These are phyloP conservation scores for Capsaspora owczarzaki DNA, from an alignment of 78 protist species.

Conservation along the genomic window DNA sequence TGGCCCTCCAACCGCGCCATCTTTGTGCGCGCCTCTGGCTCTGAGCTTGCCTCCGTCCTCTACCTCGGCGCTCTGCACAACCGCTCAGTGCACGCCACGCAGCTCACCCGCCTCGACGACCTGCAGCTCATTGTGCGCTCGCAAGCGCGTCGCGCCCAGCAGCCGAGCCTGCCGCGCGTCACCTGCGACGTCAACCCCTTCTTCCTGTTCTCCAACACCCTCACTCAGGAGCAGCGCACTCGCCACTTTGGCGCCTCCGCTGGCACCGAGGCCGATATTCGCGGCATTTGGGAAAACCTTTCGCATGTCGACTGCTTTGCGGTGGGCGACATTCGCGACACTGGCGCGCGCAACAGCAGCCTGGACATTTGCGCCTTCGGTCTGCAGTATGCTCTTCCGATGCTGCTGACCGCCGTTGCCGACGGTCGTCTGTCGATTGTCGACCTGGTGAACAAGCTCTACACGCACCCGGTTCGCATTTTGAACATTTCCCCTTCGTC, in stretches of 20 bases:
- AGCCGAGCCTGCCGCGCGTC: conserved; percentile 48
- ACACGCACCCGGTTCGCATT: conserved; percentile 28
- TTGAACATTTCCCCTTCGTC: conserved; percentile 50
- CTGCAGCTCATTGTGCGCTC: too few species aligned
- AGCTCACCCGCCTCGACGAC: too few species aligned
- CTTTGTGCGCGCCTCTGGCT: too few species aligned
- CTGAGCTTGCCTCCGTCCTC: too few species aligned
- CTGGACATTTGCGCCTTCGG: too few species aligned
- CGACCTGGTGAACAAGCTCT: conserved; percentile 10
- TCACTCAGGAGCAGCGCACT: conserved; percentile 26
- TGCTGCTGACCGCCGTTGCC: conserved; percentile 51
- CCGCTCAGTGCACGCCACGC: too few species aligned
- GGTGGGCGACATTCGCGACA: not conserved
- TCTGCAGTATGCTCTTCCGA: conserved; percentile 48
- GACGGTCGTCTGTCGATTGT: conserved; percentile 53
- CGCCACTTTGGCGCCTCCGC: conserved; percentile 26
- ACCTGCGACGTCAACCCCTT: conserved; percentile 62
- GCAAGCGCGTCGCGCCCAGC: too few species aligned
- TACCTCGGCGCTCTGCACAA: too few species aligned
- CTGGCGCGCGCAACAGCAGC: not conserved
- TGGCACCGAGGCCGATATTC: conserved; percentile 40
- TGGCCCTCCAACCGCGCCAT: too few species aligned
- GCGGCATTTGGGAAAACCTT: conserved; percentile 64
- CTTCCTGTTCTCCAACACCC: conserved; percentile 29
- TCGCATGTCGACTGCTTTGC: conserved; percentile 58